Conservation (phyloP, 441 rosid species). For the Pelargonium cotyledonis region DNA sequence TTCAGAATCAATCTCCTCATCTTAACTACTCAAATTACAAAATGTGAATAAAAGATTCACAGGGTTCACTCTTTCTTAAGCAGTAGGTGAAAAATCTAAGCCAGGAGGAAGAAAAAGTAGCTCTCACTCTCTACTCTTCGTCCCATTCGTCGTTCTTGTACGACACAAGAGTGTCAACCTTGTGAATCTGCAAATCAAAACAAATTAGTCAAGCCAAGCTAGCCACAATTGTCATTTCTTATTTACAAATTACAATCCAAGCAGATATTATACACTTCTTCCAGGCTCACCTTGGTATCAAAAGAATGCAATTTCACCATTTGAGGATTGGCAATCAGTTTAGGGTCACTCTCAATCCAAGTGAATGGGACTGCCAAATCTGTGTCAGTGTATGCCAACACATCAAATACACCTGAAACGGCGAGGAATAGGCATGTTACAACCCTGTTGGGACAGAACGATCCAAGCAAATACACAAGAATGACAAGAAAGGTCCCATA, state of each 20-base stretch:
- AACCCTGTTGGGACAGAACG: no score
- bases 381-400: constrained; percentile 75
- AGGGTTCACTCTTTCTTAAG: not conserved
- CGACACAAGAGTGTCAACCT: constrained; percentile 91
- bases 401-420: constrained; percentile 69
- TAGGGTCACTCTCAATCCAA: constrained; percentile 89
- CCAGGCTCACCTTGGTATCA: constrained; percentile 68
- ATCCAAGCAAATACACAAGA: not conserved
- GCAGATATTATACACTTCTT: not conserved
- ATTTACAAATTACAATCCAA: not conserved
- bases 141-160: constrained; percentile 97
- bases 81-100: not conserved
- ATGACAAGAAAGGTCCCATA: constrained; percentile 16
- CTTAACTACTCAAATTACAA: not conserved
- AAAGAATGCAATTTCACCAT: constrained; percentile 96
- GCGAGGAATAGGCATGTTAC: not conserved
- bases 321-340: constrained; percentile 87
- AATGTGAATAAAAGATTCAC: constrained; percentile 3
- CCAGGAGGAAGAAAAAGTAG: not conserved
- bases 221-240: not conserved
- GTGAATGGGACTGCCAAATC: constrained; percentile 89
- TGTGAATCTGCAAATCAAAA: constrained; percentile 66
- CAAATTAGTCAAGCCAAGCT: not conserved
- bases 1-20: not conserved
- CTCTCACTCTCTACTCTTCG: constrained; percentile 36